Evolutionary conservation across 192 early-diverging fungal species (phyloP).

Genomic region (Rhizoclosmatium globosum): DNA sequence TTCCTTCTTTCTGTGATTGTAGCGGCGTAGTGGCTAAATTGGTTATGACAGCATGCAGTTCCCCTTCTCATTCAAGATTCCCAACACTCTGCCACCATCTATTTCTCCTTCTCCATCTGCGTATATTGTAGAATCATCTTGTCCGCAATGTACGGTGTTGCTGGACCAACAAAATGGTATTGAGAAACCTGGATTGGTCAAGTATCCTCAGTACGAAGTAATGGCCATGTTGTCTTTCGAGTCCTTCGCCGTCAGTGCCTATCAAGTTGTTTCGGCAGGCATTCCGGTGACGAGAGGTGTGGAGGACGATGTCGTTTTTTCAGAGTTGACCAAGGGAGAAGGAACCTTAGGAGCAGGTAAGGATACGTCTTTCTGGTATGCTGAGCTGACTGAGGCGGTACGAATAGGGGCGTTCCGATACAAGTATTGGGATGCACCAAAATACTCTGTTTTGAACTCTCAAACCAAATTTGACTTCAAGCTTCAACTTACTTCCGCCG

Average conservation of each 20-base stretch:
- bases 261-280: conserved; percentile 22
- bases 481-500: not conserved
- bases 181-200: conserved; percentile 5
- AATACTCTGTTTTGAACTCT: conserved; percentile 17
- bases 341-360: conserved; percentile 23
- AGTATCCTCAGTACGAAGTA: conserved; percentile 27
- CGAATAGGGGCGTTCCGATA: conserved; percentile 23
- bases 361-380: too few species aligned
- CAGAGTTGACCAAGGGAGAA: conserved; percentile 10
- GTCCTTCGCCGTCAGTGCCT: conserved; percentile 27
- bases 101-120: not conserved
- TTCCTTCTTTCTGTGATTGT: not conserved
- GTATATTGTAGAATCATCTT: not conserved
- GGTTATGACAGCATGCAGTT: conserved; percentile 27
- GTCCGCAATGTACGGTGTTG: not conserved
- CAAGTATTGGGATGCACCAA: conserved; percentile 28
- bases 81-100: conserved; percentile 13
- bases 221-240: conserved; percentile 39
- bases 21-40: not conserved
- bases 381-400: too few species aligned
- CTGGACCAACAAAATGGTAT: not conserved
- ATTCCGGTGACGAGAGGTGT: conserved; percentile 2
- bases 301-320: not conserved
- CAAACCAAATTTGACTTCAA: conserved; percentile 13
- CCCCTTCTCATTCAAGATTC: conserved; percentile 29